phyloP scores from a whole-genome alignment of 2,329 filamentous ascomycete genomes.

The Elsinoe australis region DNA sequence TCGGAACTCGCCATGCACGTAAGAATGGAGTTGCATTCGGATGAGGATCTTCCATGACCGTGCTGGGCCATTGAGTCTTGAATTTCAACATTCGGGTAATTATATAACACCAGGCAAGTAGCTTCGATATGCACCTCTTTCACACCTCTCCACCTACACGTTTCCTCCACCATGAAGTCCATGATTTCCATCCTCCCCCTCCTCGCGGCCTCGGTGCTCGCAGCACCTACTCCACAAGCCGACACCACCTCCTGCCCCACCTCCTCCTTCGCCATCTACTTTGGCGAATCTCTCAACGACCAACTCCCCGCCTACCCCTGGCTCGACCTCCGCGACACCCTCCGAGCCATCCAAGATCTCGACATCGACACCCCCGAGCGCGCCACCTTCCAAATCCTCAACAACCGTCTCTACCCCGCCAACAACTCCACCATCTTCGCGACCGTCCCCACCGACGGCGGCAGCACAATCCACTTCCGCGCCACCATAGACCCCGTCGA shows the following conservation, averaged over 20 bases:
- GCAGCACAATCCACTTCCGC: conserved; percentile 1
- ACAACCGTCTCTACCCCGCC: conserved; percentile 3
- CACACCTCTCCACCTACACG: neutral
- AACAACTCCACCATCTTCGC: conserved; percentile 15
- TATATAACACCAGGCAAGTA: too few relatives aligned
- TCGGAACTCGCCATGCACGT: neutral
- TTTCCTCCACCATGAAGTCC: too few relatives aligned
- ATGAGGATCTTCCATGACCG: conserved; percentile 4
- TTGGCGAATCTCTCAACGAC: neutral
- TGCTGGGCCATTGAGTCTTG: neutral
- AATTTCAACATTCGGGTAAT: neutral
- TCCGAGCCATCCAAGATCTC: neutral
- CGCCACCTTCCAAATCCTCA: neutral
- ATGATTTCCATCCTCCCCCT: neutral
- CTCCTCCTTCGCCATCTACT: conserved; percentile 4
- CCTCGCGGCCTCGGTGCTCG: neutral
- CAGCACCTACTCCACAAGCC: neutral
- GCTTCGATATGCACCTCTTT: too few relatives aligned
- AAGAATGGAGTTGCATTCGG: neutral
- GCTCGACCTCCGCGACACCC: conserved; percentile 1
- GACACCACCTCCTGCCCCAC: neutral
- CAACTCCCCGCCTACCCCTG: neutral
- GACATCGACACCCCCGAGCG: conserved; percentile 4
- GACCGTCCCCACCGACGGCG: neutral
- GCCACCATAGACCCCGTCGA: neutral